Evolutionary conservation across 2,329 filamentous ascomycete species (phyloP), one percentile per base, ranked within the genome.

Genomic region (Penicillium corylophilum): DNA sequence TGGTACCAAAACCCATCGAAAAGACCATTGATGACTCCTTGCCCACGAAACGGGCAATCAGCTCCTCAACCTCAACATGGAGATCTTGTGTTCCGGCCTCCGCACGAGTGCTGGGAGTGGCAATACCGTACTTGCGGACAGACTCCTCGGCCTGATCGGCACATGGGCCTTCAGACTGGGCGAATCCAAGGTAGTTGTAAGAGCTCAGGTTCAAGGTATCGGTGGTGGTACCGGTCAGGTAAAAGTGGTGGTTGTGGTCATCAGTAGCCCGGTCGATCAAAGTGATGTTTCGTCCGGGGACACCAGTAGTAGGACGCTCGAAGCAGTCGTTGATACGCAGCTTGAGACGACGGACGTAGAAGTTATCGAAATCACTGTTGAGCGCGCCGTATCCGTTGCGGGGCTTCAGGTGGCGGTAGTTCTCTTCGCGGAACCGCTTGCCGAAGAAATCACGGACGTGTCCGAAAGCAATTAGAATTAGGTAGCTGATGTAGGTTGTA

Each of bases 141-240:
- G 83, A 84, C 42, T 92, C 87, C 76, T 99, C 94, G 4, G 93
- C 90, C 13, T 89, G 87, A 71, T 97, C 93, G 42, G 94, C 94
- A 68, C 94, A 99, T 36, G 94, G 93, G 10, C 94, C 94, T 61
- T 97, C 92, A 0, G 94, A 96, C 72, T 99, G 94, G 46, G 94
- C 94, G 66, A 99, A 99, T 39, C 94, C 94, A 22, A 99, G 88
- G 70, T 99, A 99, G 75, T 99, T 99, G 82, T 99, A 99, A 1
- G 94, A 99, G 77, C 93, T 96, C 87, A 99, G 88, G 76, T 99
- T 99, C 64, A 99, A 79, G 0, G 94, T 97, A 74, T 99, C 90
- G 1, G 93, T 97, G 53, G 84, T 87, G 43, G 90, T 95, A 51
- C 94, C 94, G 1, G 89, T 92, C 72, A 91, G 86, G 69, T 89